Conservation (phyloP, 2,329 filamentous ascomycete genomes). For the Talaromyces marneffei region DNA sequence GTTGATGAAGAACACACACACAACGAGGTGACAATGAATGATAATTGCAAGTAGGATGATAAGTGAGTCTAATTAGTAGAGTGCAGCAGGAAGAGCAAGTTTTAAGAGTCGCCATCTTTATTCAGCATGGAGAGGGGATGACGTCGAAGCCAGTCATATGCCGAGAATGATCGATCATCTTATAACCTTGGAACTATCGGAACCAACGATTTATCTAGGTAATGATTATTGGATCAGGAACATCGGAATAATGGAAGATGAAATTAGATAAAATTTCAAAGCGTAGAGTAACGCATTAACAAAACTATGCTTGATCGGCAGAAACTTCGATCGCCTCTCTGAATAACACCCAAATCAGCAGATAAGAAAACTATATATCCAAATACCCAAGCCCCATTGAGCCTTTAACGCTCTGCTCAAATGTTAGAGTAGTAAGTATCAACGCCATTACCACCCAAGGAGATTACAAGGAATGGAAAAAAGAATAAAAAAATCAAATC, state of each 20-base stretch:
- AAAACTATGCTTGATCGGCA: background rate
- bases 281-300: background rate
- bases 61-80: background rate
- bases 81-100: background rate
- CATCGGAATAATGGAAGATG: background rate
- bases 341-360: background rate
- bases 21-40: background rate
- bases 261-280: background rate
- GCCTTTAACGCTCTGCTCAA: background rate
- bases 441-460: background rate
- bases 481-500: constrained; percentile 3
- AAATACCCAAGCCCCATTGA: background rate
- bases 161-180: background rate
- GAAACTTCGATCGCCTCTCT: background rate
- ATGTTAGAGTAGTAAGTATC: background rate
- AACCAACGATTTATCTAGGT: background rate
- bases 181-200: no score
- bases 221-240: no score
- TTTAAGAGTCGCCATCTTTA: background rate
- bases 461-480: background rate
- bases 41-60: background rate
- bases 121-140: background rate
- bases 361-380: background rate
- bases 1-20: background rate
- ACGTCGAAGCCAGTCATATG: constrained; percentile 11